Percentiles rank a stretch among this genome's conserved stretches.
phyloP scores from a whole-genome alignment of 495 filamentous ascomycete genomes.

The Aspergillus mulundensis region DNA sequence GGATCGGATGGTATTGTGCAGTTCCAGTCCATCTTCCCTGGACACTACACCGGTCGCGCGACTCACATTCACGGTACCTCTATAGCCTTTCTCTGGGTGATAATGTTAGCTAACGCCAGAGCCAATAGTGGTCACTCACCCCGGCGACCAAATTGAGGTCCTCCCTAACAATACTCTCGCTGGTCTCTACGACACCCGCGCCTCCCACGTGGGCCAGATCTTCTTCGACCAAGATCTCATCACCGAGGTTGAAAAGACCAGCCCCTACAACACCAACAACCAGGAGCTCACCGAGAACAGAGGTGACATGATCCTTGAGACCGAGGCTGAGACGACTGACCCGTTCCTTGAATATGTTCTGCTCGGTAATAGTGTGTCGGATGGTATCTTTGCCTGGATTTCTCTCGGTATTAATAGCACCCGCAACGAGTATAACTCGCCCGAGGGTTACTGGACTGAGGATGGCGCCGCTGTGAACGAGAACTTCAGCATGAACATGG shows the following conservation, averaged over 20 bases:
- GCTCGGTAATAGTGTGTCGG: constrained; percentile 37
- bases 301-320: constrained; percentile 45
- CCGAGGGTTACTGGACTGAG: constrained; percentile 33
- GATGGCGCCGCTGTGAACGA: constrained; percentile 31
- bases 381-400: constrained; percentile 37
- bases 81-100: neutral
- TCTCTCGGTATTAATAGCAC: constrained; percentile 29
- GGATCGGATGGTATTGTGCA: constrained; percentile 46
- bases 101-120: too few species aligned
- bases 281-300: constrained; percentile 49
- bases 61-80: constrained; percentile 34
- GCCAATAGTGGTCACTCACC: constrained; percentile 31
- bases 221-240: constrained; percentile 60
- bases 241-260: constrained; percentile 37
- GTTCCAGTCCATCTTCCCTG: constrained; percentile 53
- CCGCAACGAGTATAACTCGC: constrained; percentile 21
- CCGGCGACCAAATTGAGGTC: constrained; percentile 21
- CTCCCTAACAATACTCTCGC: constrained; percentile 30
- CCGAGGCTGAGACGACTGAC: constrained; percentile 48
- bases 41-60: constrained; percentile 49
- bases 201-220: constrained; percentile 56
- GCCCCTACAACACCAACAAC: constrained; percentile 56
- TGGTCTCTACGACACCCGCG: constrained; percentile 27
- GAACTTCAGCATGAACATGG: constrained; percentile 1
- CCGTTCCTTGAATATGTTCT: constrained; percentile 56